These are phyloP conservation scores for Prunus mira DNA, from an alignment of 306 rosid species.

Conservation along the genomic window DNA sequence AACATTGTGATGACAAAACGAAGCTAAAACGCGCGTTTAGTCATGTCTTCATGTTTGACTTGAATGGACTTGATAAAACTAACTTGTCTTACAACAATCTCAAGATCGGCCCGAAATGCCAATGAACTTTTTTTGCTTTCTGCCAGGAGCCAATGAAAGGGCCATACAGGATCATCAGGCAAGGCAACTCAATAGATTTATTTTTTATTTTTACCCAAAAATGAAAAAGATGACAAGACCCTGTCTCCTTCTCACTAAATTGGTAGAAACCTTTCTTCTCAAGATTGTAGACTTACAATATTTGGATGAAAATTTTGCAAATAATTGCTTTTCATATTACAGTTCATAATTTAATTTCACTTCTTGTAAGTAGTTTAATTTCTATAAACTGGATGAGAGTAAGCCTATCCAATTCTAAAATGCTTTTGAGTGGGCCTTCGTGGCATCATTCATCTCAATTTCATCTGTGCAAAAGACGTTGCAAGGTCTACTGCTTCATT, in stretches of 20 bases:
- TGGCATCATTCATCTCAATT: conserved; percentile 41
- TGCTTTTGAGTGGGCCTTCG: background rate
- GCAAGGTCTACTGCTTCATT: conserved; percentile 80
- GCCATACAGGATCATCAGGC: too few relatives aligned
- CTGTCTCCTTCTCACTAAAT: background rate
- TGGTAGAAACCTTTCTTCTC: background rate
- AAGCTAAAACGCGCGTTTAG: too few relatives aligned
- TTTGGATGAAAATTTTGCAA: background rate
- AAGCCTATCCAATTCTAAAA: background rate
- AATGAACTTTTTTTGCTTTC: too few relatives aligned
- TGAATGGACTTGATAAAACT: too few relatives aligned
- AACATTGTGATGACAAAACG: too few relatives aligned
- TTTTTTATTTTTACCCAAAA: too few relatives aligned
- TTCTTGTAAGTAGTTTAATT: background rate
- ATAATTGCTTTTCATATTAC: background rate
- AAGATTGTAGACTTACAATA: background rate
- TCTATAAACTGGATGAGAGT: background rate
- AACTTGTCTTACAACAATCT: too few relatives aligned
- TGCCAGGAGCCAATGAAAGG: too few relatives aligned
- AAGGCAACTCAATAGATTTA: too few relatives aligned
- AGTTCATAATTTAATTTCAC: background rate
- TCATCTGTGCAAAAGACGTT: conserved; percentile 59
- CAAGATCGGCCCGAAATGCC: too few relatives aligned
- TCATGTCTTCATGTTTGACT: too few relatives aligned
- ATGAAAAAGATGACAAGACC: background rate